Percentiles rank a stretch among this genome's conserved stretches.
Conservation (phyloP, 257 asterid species). For the Ilex aquifolium region DNA sequence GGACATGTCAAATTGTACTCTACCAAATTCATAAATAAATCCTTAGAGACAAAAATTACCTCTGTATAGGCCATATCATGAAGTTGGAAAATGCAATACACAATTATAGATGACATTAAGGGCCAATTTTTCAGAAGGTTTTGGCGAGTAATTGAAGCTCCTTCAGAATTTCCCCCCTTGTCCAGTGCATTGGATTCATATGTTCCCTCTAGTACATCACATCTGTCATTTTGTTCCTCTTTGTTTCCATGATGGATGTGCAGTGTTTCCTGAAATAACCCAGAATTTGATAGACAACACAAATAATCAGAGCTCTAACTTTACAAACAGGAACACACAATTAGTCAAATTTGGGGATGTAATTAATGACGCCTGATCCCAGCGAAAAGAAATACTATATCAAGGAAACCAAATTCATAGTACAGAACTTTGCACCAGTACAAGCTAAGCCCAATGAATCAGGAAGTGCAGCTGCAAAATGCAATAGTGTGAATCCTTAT, state of each 20-base stretch:
- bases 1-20: too few relatives aligned
- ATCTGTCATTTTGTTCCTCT: not conserved
- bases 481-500: too few relatives aligned
- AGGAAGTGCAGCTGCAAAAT: too few relatives aligned
- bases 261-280: slow-evolving; percentile 53
- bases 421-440: too few relatives aligned
- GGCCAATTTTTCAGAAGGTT: slow-evolving; percentile 77
- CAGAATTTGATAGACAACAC: not conserved
- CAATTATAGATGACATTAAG: slow-evolving; percentile 66
- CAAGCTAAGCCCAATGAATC: too few relatives aligned
- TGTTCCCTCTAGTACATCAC: slow-evolving; percentile 2
- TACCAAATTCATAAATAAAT: too few relatives aligned
- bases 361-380: too few relatives aligned
- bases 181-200: slow-evolving; percentile 30
- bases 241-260: slow-evolving; percentile 25
- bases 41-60: slow-evolving; percentile 24
- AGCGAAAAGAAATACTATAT: too few relatives aligned
- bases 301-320: too few relatives aligned
- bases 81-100: slow-evolving; percentile 68
- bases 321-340: too few relatives aligned
- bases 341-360: too few relatives aligned
- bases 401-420: too few relatives aligned
- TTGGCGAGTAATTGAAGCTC: slow-evolving; percentile 14
- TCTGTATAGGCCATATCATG: slow-evolving; percentile 85
- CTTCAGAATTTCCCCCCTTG: slow-evolving; percentile 14